Evolutionary conservation across 305 asterid genomes (phyloP).

Genomic region (Fraxinus velutina): DNA sequence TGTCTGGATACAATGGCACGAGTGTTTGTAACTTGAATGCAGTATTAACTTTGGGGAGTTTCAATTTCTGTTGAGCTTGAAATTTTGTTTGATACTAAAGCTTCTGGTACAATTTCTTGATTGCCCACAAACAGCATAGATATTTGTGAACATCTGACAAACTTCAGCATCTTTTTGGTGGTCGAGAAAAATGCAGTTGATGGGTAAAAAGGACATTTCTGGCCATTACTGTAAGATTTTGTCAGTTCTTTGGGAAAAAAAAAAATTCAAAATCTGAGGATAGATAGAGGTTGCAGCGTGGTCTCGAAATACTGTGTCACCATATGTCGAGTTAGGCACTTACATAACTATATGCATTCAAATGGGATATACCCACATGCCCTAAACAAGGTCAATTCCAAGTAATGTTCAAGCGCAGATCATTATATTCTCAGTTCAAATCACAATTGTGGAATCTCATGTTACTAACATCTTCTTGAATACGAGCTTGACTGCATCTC

Average conservation of each 20-base stretch:
- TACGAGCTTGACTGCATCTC: background rate
- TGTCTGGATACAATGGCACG: background rate
- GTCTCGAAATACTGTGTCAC: background rate
- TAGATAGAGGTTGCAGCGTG: background rate
- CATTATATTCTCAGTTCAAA: background rate
- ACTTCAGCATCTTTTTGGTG: background rate
- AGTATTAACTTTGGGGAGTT: background rate
- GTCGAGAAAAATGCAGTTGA: background rate
- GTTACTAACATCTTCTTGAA: background rate
- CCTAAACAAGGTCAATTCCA: background rate
- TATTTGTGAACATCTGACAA: background rate
- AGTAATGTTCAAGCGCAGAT: background rate
- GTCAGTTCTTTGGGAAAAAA: background rate
- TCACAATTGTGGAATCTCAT: background rate
- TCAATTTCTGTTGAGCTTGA: background rate
- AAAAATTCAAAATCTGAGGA: background rate
- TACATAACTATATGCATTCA: background rate
- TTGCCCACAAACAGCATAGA: background rate
- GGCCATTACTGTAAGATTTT: background rate
- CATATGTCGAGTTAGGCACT: background rate
- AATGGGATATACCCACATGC: background rate
- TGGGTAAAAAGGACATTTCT: background rate
- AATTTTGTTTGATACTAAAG: background rate
- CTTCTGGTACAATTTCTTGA: background rate
- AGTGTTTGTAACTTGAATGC: background rate